Percentiles rank a stretch among this genome's conserved stretches.
Evolutionary conservation across 1,139 yeast species (phyloP).

Genomic region (Pichia sp.): DNA sequence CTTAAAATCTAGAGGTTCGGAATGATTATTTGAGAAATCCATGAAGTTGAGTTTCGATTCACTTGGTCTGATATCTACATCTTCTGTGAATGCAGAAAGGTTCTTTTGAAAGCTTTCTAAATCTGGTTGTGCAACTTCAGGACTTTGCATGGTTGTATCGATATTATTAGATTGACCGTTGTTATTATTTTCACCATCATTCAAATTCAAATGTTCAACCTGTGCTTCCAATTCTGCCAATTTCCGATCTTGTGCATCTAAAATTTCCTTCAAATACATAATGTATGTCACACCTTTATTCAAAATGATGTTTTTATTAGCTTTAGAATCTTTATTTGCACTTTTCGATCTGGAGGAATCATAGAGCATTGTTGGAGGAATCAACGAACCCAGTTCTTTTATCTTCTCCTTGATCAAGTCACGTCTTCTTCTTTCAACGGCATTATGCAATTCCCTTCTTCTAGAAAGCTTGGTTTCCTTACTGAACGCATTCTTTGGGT

Average conservation of each 20-base stretch:
- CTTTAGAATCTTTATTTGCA: slow-evolving; percentile 62
- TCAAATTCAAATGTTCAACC: slow-evolving; percentile 9
- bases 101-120: slow-evolving; percentile 8
- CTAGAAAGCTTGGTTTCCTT: slow-evolving; percentile 69
- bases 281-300: slow-evolving; percentile 71
- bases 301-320: slow-evolving; percentile 69
- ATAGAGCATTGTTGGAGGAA: slow-evolving; percentile 67
- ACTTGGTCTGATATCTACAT: slow-evolving; percentile 3
- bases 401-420: slow-evolving; percentile 76
- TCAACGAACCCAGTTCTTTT: slow-evolving; percentile 66
- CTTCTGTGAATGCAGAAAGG: slow-evolving; percentile 13
- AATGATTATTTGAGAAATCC: slow-evolving; percentile 14
- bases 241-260: slow-evolving; percentile 41
- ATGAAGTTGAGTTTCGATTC: slow-evolving; percentile 15
- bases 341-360: slow-evolving; percentile 38
- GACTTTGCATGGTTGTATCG: background rate
- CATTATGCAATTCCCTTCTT: slow-evolving; percentile 76
- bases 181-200: slow-evolving; percentile 1
- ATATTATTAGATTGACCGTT: background rate
- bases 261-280: slow-evolving; percentile 47
- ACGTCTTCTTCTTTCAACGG: slow-evolving; percentile 76
- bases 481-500: slow-evolving; percentile 48
- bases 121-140: background rate
- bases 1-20: slow-evolving; percentile 16
- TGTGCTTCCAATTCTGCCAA: slow-evolving; percentile 30